A percentile compares a stretch with the other conserved stretches of the same genome.
Conservation (phyloP, 768 basidiomycete genomes). For the Podaxis mareebaensis region DNA sequence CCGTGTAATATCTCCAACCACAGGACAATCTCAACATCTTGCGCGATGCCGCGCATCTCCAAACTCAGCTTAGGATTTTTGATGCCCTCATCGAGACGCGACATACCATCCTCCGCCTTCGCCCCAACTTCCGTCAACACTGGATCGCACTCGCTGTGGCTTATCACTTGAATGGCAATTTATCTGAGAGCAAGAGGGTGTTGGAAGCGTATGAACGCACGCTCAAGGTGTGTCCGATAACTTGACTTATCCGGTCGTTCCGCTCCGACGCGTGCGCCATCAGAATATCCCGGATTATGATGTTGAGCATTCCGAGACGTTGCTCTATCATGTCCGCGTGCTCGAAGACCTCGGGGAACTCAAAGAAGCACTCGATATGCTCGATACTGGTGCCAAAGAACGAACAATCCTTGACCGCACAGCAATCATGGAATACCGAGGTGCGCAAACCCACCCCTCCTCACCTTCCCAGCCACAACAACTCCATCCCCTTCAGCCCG, state of each 20-base stretch:
- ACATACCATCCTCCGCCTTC: constrained; percentile 72
- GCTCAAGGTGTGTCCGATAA: constrained; percentile 57
- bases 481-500: constrained; percentile 53
- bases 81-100: constrained; percentile 81
- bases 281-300: constrained; percentile 80
- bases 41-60: constrained; percentile 85
- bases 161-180: constrained; percentile 79
- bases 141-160: constrained; percentile 92
- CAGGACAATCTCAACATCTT: constrained; percentile 95
- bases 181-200: constrained; percentile 66
- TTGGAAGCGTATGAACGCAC: constrained; percentile 71
- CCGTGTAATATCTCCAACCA: not conserved
- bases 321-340: constrained; percentile 74
- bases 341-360: constrained; percentile 73
- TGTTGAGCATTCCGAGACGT: constrained; percentile 79
- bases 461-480: constrained; percentile 15
- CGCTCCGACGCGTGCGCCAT: not conserved
- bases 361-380: constrained; percentile 56
- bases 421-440: constrained; percentile 66
- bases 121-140: constrained; percentile 82
- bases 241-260: not conserved
- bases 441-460: constrained; percentile 32
- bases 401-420: constrained; percentile 71
- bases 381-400: constrained; percentile 66
- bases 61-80: constrained; percentile 83